Percentiles rank a stretch among this genome's conserved stretches.
phyloP scores from a whole-genome alignment of 495 filamentous ascomycete genomes.

The Podospora pseudoanserina region DNA sequence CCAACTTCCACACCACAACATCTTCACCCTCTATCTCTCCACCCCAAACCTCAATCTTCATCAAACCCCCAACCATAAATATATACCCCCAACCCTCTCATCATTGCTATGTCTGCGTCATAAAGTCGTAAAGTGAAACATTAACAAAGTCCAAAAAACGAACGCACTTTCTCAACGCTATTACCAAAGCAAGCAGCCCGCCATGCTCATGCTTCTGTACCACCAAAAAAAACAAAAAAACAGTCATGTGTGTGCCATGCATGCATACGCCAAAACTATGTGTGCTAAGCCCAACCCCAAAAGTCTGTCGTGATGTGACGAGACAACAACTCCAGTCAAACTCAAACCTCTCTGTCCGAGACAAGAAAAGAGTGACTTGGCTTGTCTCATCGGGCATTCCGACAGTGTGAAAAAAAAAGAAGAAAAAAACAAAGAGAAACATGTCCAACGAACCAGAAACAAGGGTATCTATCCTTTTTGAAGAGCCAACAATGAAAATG shows the following conservation, averaged over 20 bases:
- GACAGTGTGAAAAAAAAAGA: background rate
- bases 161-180: background rate
- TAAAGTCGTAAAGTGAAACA: background rate
- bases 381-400: background rate
- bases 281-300: background rate
- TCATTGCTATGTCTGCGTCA: background rate
- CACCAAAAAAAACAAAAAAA: too few relatives aligned
- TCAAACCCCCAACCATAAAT: background rate
- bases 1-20: background rate
- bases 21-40: background rate
- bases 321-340: background rate
- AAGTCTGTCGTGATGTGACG: background rate
- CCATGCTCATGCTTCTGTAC: too few relatives aligned
- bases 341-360: background rate
- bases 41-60: background rate
- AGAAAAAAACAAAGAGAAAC: background rate
- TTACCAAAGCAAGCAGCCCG: background rate
- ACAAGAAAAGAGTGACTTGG: background rate
- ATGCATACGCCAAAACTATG: background rate
- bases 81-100: background rate
- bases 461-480: slow-evolving; percentile 3
- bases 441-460: background rate
- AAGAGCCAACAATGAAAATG: slow-evolving; percentile 4
- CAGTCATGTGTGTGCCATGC: background rate
- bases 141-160: background rate